Evolutionary conservation across 768 basidiomycete genomes (phyloP), one percentile per base, ranked within the genome.

Genomic region (Boletales sp.): DNA sequence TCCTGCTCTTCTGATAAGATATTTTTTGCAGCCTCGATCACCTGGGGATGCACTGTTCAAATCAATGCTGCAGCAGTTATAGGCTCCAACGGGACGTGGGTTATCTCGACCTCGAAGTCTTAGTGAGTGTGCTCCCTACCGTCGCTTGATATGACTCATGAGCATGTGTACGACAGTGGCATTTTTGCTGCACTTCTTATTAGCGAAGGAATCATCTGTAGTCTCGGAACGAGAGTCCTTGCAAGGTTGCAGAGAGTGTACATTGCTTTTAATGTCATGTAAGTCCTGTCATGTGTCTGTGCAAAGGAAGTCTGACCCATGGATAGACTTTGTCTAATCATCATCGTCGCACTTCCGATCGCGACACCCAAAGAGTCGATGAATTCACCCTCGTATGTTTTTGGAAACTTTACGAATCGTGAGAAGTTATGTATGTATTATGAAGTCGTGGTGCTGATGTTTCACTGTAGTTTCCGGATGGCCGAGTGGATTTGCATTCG

Each of bases 61-160:
- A 70, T 87, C 14, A 77, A 81, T 69, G 84, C 85, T 0, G 85
- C 82, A 2, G 82, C 71, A 2, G 79, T 72, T 34, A 82, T 88
- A 50, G 78, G 79, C 17, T 47, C 52, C 75, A 47, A 65, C 32
- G 59, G 65, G 40, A 63, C 62, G 5, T 73, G 70, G 37, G 50
- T 52, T 8, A 51, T 74, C 5, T 73, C 74, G 1, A 62, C 61
- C 19, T 59, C 53, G 0, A 66, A 71, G 47, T 64, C 68, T 70
- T 86, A 62, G 79, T 86, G 57, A 54, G 69, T 67, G 65, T 45
- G 62, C 53, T 27, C 68, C 64, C 2, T 70, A 70, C 1, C 64
- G 10, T 45, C 24, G 7, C 4, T 75, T 11, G 17, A 41, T 17
- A 13, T 73, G 73, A 69, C 63, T 1, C 61, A 72, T 52, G 68